Evolutionary conservation across 148 eudicot genomes (phyloP).

Genomic region (Chenopodium suecicum): DNA sequence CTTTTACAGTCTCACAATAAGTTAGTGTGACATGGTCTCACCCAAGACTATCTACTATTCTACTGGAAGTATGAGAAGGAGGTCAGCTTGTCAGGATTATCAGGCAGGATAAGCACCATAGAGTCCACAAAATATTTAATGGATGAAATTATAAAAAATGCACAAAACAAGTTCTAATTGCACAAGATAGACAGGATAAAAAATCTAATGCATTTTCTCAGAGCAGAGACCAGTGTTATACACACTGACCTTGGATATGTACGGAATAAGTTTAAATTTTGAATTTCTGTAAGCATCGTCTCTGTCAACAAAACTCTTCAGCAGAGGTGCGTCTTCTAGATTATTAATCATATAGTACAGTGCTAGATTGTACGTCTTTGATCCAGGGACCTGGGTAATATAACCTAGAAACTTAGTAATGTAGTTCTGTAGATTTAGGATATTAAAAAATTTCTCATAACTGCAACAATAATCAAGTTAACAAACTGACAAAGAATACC

Average conservation of each 20-base stretch:
- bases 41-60: neutral
- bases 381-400: constrained; percentile 60
- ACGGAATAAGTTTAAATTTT: constrained; percentile 71
- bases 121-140: neutral
- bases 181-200: neutral
- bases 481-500: constrained; percentile 25
- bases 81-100: neutral
- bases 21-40: too few species aligned
- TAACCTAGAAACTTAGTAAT: constrained; percentile 3
- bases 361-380: constrained; percentile 62
- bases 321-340: constrained; percentile 53
- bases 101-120: neutral
- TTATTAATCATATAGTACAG: constrained; percentile 57
- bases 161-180: too few species aligned
- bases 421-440: neutral
- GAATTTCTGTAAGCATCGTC: constrained; percentile 72
- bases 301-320: constrained; percentile 54
- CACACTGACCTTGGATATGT: constrained; percentile 55
- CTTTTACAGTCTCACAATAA: too few species aligned
- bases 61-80: neutral
- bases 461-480: neutral
- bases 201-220: neutral
- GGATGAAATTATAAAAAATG: too few species aligned
- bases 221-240: neutral
- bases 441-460: neutral